Conservation (phyloP, 2,329 filamentous ascomycete genomes). For the Fusarium foetens region DNA sequence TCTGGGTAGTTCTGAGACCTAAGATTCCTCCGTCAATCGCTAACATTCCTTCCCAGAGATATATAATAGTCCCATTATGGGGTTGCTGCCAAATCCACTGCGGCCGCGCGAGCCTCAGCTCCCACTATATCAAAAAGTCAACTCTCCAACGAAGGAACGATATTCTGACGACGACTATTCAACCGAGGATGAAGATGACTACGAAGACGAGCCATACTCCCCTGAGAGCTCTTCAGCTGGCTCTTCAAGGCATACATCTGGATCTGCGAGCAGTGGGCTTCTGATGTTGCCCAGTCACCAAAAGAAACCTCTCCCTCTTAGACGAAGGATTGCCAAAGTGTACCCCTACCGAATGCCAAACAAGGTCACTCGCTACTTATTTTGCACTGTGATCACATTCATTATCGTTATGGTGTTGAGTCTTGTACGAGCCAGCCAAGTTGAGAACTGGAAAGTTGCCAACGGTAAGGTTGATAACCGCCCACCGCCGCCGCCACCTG, state of each 20-base stretch:
- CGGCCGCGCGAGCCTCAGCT: constrained; percentile 60
- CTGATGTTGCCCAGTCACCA: constrained; percentile 57
- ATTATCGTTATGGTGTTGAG: constrained; percentile 81
- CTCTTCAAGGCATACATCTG: constrained; percentile 66
- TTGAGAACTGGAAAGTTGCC: constrained; percentile 71
- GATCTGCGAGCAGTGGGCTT: constrained; percentile 54
- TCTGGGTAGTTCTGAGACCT: constrained; percentile 18
- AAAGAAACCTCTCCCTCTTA: constrained; percentile 31
- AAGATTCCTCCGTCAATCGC: constrained; percentile 13
- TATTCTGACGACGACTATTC: constrained; percentile 62
- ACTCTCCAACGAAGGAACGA: constrained; percentile 59
- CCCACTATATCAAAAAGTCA: constrained; percentile 62
- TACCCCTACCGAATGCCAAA: constrained; percentile 73
- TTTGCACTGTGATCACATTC: constrained; percentile 73
- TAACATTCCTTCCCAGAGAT: constrained; percentile 12
- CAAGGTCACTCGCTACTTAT: constrained; percentile 81
- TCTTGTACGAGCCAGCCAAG: constrained; percentile 77
- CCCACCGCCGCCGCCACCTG: constrained; percentile 70
- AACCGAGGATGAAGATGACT: constrained; percentile 58
- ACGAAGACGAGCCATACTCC: constrained; percentile 56
- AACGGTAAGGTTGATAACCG: constrained; percentile 59
- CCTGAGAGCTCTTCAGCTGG: constrained; percentile 56
- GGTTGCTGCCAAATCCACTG: constrained; percentile 59
- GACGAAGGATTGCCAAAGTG: constrained; percentile 36
- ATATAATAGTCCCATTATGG: constrained; percentile 54